Conservation (phyloP, 139 green algal genomes). For the Chlorella sp. region DNA sequence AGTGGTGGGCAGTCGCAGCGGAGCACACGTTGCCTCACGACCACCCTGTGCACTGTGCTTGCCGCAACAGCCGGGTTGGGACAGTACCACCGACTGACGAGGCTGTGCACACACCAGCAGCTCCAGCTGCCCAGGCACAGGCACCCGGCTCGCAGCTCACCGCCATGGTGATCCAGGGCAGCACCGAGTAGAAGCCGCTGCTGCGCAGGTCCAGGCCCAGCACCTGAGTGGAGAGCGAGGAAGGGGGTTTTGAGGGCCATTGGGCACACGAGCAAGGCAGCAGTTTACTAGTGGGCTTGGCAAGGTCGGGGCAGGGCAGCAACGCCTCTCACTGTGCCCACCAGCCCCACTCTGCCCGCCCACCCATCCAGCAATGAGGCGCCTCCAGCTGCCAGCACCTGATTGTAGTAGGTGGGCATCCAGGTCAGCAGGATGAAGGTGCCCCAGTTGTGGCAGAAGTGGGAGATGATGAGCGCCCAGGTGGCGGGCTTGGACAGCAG, state of each 20-base stretch:
- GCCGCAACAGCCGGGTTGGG: no score
- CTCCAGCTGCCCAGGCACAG: no score
- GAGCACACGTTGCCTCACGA: no score
- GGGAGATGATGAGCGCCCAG: conserved; percentile 94
- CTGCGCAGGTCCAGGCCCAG: conserved; percentile 89
- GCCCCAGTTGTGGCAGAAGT: conserved; percentile 99
- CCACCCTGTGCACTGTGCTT: no score
- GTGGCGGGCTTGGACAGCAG: conserved; percentile 88
- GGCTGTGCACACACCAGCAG: no score
- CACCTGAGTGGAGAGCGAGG: conserved; percentile 58
- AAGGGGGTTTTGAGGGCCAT: no score
- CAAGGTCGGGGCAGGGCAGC: background rate
- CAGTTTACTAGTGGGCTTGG: background rate
- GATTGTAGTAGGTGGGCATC: conserved; percentile 99
- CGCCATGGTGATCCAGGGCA: conserved; percentile 98
- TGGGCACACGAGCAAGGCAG: no score
- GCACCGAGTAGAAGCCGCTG: conserved; percentile 84
- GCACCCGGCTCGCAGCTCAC: no score
- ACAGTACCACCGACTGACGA: no score
- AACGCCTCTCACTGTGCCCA: no score
- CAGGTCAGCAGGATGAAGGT: conserved; percentile 99
- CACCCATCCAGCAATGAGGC: background rate
- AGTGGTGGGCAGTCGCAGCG: no score
- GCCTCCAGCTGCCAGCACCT: conserved; percentile 43
- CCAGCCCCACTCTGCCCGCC: background rate